A percentile compares a stretch with the other conserved stretches of the same genome.
Conservation (phyloP, 2,329 filamentous ascomycete genomes). For the Colletotrichum incanum region DNA sequence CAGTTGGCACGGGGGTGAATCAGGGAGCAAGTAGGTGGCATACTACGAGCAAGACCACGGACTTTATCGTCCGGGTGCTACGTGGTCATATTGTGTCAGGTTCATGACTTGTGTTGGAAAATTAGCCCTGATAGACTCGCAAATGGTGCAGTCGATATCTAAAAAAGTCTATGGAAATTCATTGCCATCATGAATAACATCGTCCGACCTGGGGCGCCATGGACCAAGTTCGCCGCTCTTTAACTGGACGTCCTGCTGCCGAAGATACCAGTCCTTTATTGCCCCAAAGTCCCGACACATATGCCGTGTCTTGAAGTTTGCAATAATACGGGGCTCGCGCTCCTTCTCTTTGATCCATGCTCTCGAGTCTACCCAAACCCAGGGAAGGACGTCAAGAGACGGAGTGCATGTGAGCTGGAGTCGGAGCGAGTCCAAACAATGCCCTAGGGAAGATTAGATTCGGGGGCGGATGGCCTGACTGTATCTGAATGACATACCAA, state of each 20-base stretch:
- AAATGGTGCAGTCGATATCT: neutral
- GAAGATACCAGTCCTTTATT: neutral
- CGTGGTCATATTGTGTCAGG: neutral
- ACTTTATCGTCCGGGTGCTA: no score
- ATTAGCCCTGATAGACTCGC: neutral
- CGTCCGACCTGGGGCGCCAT: neutral
- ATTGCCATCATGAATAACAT: neutral
- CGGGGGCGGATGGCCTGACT: neutral
- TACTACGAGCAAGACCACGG: no score
- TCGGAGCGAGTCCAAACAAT: neutral
- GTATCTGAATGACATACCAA: neutral
- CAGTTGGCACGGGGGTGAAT: no score
- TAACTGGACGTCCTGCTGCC: neutral
- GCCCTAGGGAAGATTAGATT: neutral
- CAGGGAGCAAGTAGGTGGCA: no score
- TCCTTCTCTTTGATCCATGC: neutral
- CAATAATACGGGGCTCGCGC: neutral
- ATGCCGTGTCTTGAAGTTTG: neutral
- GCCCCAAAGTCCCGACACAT: neutral
- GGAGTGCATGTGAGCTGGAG: neutral
- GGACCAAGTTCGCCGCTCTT: neutral
- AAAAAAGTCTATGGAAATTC: neutral
- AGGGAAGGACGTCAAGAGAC: neutral
- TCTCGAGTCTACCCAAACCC: neutral
- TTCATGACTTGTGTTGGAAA: neutral